Evolutionary conservation across 139 green algal genomes (phyloP).

Genomic region (Tetradesmus lagerheimii): DNA sequence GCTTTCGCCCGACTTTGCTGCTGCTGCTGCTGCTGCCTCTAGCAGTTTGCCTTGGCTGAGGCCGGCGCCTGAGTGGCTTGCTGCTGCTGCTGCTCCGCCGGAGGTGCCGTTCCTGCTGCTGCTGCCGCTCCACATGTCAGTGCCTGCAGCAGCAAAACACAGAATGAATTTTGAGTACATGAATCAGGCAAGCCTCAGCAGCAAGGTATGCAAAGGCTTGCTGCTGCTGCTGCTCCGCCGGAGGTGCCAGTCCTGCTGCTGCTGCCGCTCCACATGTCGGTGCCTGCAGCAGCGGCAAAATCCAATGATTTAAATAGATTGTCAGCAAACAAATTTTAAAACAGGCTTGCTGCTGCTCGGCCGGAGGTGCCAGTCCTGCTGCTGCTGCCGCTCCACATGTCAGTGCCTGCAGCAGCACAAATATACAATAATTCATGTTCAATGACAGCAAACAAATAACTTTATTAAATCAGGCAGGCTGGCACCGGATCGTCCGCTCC

Average conservation of each 20-base stretch:
- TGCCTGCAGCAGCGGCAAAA: conserved; percentile 7
- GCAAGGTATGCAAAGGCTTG: no score
- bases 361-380: background rate
- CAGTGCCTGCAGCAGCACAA: conserved; percentile 28
- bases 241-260: background rate
- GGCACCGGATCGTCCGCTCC: no score
- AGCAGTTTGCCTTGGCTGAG: conserved; percentile 29
- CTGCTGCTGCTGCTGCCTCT: conserved; percentile 38
- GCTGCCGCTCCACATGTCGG: conserved; percentile 23
- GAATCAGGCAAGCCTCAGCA: no score
- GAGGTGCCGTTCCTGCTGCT: background rate
- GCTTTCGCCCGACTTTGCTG: background rate
- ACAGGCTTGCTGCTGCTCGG: background rate
- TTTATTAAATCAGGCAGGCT: no score
- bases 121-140: conserved; percentile 19
- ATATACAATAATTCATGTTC: no score
- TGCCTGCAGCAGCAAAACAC: no score
- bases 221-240: background rate
- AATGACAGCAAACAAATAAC: no score
- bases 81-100: conserved; percentile 7
- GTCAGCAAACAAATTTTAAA: no score
- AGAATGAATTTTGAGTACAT: no score
- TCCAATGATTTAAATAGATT: no score
- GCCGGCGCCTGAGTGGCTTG: background rate
- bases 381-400: background rate